Evolutionary conservation across 2,329 filamentous ascomycete genomes (phyloP).

Genomic region (Rachicladosporium sp.): DNA sequence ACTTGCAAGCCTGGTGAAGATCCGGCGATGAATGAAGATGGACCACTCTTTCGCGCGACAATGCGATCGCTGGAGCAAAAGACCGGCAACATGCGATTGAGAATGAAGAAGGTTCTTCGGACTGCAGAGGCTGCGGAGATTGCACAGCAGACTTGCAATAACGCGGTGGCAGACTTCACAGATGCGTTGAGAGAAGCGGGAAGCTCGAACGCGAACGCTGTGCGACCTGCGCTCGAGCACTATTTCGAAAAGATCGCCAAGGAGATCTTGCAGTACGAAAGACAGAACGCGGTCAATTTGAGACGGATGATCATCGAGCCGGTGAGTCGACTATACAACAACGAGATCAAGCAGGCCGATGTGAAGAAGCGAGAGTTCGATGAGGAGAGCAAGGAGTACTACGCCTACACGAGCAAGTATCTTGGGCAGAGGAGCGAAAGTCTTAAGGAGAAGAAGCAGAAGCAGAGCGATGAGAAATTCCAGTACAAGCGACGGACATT

Average conservation of each 20-base stretch:
- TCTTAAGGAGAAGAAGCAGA: constrained; percentile 91
- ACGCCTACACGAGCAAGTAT: constrained; percentile 87
- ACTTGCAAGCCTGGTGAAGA: constrained; percentile 79
- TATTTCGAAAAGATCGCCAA: constrained; percentile 96
- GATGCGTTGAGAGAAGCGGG: constrained; percentile 79
- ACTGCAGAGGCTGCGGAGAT: constrained; percentile 79
- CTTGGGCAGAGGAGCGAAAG: constrained; percentile 94
- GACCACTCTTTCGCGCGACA: constrained; percentile 87
- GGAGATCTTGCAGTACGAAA: constrained; percentile 80
- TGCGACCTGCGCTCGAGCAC: constrained; percentile 93
- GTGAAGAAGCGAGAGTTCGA: constrained; percentile 96
- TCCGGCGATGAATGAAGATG: constrained; percentile 75
- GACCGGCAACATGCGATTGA: constrained; percentile 81
- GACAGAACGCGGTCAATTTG: constrained; percentile 68
- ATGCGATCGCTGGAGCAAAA: constrained; percentile 96
- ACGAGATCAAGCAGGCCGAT: constrained; percentile 96
- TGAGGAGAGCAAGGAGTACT: constrained; percentile 97
- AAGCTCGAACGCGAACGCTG: constrained; percentile 82
- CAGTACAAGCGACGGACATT: constrained; percentile 88
- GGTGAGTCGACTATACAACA: constrained; percentile 76
- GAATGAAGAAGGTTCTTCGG: constrained; percentile 94
- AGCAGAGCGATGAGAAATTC: constrained; percentile 91
- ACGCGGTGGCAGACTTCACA: constrained; percentile 70
- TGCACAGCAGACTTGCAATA: constrained; percentile 73
- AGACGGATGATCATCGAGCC: constrained; percentile 94